Evolutionary conservation across 2,329 filamentous ascomycete species (phyloP), one percentile per base, ranked within the genome.

Genomic region (Aspergillus sp.): DNA sequence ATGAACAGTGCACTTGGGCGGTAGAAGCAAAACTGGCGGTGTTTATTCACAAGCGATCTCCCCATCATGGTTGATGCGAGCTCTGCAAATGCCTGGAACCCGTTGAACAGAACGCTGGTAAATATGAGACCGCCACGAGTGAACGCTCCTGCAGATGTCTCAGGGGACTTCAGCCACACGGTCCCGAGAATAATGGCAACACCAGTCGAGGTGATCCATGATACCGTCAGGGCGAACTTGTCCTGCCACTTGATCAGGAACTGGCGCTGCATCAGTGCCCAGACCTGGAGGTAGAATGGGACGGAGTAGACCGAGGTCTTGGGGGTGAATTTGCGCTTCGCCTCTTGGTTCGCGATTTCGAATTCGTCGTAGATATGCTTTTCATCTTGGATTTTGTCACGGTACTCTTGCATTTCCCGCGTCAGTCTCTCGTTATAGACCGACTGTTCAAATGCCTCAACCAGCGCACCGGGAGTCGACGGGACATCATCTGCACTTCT

Each of bases 231-330:
- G n/a, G 85, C 84, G 64, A 92, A 87, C 52, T 86, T 87, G 68
- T 95, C 90, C 69, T 95, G 89, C 76, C 90, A 86, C 75, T 94
- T 94, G 62, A 95, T 85, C 47, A 87, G 78, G 68, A 91, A 94
- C 68, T 95, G 90, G 4, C 90, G 84, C 69, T 90, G 87, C 81
- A 92, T 88, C 56, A 94, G 73, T 1, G 88, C 88, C 86, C 86
- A 92, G 19, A 94, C 80, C 67, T 95, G 91, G 1, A 89, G 76
- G 58, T 91, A 84, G 72, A 94, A 94, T 0, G 90, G 89, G 49
- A 92, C 87, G 1, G 85, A 86, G 73, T 95, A 95, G 32, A 93
- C 87, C 0, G 89, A 93, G 52, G 82, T 84, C 63, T 85, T 83
- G 0, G 79, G 75, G 0, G 89, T 87, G 7, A 85, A 81, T 50